phyloP scores from a whole-genome alignment of 140 eudicot species.

The Flaveria floridana region DNA sequence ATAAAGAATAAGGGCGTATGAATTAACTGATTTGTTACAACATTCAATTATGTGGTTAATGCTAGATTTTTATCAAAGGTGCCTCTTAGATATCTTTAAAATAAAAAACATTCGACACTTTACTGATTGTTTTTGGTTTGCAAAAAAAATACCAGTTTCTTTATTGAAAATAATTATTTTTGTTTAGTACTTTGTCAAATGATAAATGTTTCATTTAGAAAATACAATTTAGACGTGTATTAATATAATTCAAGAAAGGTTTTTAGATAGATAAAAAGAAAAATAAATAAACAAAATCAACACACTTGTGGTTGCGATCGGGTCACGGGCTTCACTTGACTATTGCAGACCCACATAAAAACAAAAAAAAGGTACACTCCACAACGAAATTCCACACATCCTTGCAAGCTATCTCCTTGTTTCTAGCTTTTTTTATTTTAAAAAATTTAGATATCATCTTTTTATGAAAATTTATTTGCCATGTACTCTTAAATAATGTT shows the following conservation, averaged over 20 bases:
- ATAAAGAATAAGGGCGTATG: no score
- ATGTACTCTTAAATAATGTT: no score
- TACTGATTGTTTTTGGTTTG: background rate
- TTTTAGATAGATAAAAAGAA: background rate
- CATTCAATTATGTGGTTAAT: no score
- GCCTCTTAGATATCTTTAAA: no score
- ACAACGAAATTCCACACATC: constrained; percentile 28
- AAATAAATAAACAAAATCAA: constrained; percentile 6
- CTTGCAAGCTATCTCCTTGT: constrained; percentile 19
- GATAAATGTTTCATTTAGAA: background rate
- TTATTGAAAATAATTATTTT: background rate
- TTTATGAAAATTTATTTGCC: no score
- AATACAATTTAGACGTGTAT: background rate
- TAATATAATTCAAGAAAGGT: background rate
- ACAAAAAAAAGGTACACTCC: constrained; percentile 39
- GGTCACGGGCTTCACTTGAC: constrained; percentile 85
- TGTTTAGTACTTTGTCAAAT: background rate
- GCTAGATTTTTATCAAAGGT: no score
- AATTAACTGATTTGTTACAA: no score
- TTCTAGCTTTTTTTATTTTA: background rate
- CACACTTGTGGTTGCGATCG: constrained; percentile 29
- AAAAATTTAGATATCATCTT: no score
- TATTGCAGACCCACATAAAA: constrained; percentile 34
- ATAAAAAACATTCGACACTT: background rate
- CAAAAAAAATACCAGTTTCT: background rate